phyloP scores from a whole-genome alignment of 2,329 filamentous ascomycete species.

The Colletotrichum sansevieriae region DNA sequence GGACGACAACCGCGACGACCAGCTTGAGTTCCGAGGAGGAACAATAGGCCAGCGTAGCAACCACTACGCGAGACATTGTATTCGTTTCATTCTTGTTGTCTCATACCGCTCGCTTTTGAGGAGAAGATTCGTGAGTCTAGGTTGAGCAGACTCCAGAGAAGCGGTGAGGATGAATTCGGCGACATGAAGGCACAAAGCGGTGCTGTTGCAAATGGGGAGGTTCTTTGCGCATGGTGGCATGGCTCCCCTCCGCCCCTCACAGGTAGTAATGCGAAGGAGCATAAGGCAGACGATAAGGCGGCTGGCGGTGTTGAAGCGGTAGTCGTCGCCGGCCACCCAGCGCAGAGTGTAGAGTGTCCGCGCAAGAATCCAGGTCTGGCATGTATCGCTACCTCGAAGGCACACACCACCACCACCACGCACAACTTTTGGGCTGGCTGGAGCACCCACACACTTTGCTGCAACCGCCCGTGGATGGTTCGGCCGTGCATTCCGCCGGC shows the following conservation, averaged over 20 bases:
- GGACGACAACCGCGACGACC: slow-evolving; percentile 13
- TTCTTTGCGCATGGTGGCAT: slow-evolving; percentile 29
- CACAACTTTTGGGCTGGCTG: slow-evolving; percentile 4
- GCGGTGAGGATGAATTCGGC: slow-evolving; percentile 28
- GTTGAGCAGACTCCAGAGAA: slow-evolving; percentile 11
- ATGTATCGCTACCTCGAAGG: slow-evolving; percentile 33
- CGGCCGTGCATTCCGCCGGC: slow-evolving; percentile 38
- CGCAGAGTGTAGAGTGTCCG: slow-evolving; percentile 4
- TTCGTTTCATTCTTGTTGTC: slow-evolving; percentile 18
- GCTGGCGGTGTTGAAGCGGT: slow-evolving; percentile 24
- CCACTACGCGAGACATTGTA: slow-evolving; percentile 39
- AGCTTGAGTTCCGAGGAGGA: neutral
- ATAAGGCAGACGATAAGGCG: slow-evolving; percentile 28
- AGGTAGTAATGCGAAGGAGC: slow-evolving; percentile 17
- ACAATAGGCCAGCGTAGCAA: slow-evolving; percentile 37
- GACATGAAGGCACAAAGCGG: slow-evolving; percentile 20
- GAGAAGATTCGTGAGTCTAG: neutral
- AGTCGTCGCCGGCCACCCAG: slow-evolving; percentile 17
- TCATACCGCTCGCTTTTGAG: slow-evolving; percentile 8
- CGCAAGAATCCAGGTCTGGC: slow-evolving; percentile 5
- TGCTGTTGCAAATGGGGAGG: slow-evolving; percentile 16
- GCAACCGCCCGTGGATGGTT: slow-evolving; percentile 35
- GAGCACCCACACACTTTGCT: slow-evolving; percentile 25
- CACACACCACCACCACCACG: slow-evolving; percentile 1
- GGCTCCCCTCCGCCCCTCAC: neutral